Conservation (phyloP, 345 rosid species). For the Eucalyptus camaldulensis region DNA sequence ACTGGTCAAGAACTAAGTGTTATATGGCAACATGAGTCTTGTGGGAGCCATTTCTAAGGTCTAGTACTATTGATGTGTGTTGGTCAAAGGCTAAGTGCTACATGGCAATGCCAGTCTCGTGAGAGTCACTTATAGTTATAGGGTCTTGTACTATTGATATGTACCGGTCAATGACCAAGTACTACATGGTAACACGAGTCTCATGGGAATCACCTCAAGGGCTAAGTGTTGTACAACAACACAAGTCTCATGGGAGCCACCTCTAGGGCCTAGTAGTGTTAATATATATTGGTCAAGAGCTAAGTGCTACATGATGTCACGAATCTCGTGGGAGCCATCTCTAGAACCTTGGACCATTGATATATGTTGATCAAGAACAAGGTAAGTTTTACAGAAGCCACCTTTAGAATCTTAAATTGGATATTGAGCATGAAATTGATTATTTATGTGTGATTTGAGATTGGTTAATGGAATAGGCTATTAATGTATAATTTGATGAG, state of each 20-base stretch:
- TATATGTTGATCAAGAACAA: no score
- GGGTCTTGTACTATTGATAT: background rate
- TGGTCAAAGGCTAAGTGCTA: background rate
- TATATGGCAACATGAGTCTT: background rate
- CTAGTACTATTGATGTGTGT: background rate
- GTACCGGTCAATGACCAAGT: rapidly evolving
- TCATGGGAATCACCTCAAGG: background rate
- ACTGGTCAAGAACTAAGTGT: background rate
- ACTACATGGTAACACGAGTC: rapidly evolving
- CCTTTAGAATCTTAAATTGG: background rate
- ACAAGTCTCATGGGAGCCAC: background rate
- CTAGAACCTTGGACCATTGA: background rate
- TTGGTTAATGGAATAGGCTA: no score
- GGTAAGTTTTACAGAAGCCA: background rate
- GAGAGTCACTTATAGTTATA: background rate
- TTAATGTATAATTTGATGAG: no score
- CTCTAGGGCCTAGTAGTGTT: background rate
- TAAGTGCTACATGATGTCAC: background rate
- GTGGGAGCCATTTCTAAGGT: background rate
- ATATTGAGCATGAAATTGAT: no score
- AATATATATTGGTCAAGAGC: background rate
- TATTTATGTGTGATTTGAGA: no score
- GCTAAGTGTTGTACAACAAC: no score
- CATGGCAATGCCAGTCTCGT: rapidly evolving
- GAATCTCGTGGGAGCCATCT: background rate